Conservation (phyloP, 2,329 filamentous ascomycete genomes). For the Cladosporium sphaerospermum region DNA sequence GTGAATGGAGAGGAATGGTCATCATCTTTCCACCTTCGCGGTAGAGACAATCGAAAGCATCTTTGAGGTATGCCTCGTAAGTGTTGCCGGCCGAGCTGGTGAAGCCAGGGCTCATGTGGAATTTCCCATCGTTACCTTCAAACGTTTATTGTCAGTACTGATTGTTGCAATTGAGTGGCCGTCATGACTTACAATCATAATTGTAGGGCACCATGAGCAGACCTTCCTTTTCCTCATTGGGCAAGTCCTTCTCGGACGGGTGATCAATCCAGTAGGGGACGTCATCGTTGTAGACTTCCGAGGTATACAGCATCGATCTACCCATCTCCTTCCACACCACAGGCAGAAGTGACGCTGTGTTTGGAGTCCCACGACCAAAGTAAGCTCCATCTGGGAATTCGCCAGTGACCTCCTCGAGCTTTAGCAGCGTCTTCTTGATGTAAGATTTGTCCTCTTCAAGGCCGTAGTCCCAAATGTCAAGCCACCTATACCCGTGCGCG, state of each 20-base stretch:
- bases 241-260: constrained; percentile 39
- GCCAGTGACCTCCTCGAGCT: constrained; percentile 38
- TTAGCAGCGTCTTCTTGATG: constrained; percentile 39
- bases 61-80: constrained; percentile 38
- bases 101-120: constrained; percentile 39
- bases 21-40: constrained; percentile 39
- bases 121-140: constrained; percentile 36
- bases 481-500: constrained; percentile 38
- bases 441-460: constrained; percentile 44
- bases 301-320: constrained; percentile 43
- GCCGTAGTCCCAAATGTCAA: constrained; percentile 37
- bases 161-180: constrained; percentile 28
- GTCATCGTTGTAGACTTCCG: constrained; percentile 50
- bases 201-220: constrained; percentile 36
- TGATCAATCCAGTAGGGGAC: constrained; percentile 52
- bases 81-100: constrained; percentile 33
- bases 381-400: constrained; percentile 46
- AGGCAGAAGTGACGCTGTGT: constrained; percentile 42
- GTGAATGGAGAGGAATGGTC: constrained; percentile 37
- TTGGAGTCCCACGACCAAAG: constrained; percentile 42
- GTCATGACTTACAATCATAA: constrained; percentile 1
- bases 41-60: constrained; percentile 37
- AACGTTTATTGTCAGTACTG: constrained; percentile 3
- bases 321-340: constrained; percentile 47
- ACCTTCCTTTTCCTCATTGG: constrained; percentile 32